Conservation (phyloP, 768 basidiomycete species). For the Tulasnella sp. region DNA sequence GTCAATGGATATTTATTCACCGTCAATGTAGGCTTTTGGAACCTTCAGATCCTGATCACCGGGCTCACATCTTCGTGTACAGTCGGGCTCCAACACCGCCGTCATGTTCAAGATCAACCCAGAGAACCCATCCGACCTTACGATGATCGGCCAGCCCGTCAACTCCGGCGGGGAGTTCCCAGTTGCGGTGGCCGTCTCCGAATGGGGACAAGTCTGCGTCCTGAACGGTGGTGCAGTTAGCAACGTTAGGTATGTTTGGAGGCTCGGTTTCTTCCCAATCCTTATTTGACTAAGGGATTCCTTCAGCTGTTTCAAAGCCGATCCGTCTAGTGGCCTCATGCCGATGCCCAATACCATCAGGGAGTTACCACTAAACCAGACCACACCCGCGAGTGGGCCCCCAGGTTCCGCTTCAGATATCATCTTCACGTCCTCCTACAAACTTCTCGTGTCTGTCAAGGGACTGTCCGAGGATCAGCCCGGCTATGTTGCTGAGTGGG, state of each 20-base stretch:
- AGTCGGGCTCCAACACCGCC: constrained; percentile 16
- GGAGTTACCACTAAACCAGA: background rate
- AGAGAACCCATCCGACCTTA: constrained; percentile 9
- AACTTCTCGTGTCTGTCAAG: background rate
- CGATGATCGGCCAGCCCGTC: constrained; percentile 12
- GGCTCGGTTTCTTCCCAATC: background rate
- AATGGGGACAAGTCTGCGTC: background rate
- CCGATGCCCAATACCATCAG: background rate
- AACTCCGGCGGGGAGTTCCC: constrained; percentile 19
- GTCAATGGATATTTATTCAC: constrained; percentile 5
- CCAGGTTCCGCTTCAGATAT: background rate
- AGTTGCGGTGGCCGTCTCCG: constrained; percentile 5
- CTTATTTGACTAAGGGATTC: background rate
- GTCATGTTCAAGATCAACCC: constrained; percentile 18
- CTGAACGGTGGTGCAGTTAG: constrained; percentile 14
- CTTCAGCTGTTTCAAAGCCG: background rate
- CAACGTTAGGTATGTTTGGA: background rate
- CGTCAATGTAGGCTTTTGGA: constrained; percentile 7
- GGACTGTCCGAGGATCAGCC: background rate
- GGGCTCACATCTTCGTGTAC: background rate
- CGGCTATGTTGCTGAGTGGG: background rate
- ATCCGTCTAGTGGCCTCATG: background rate
- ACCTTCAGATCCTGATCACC: background rate
- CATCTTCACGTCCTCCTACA: background rate
- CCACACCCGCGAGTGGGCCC: background rate